phyloP scores from a whole-genome alignment of 495 filamentous ascomycete species.

The Penicillium tannophilum region DNA sequence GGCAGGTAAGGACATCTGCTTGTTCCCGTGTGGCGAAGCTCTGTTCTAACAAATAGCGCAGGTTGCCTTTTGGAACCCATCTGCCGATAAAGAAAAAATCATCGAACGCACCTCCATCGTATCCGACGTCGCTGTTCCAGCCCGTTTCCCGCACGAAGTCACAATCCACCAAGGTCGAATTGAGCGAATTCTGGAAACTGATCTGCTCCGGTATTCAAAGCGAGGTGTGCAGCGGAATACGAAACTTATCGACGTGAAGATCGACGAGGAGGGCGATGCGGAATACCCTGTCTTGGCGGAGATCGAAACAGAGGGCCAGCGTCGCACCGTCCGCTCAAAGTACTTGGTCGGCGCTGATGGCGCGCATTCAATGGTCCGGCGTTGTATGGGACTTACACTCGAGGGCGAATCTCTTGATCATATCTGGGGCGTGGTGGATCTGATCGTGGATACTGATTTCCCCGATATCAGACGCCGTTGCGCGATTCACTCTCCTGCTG shows the following conservation, averaged over 20 bases:
- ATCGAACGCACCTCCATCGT: constrained; percentile 55
- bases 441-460: constrained; percentile 68
- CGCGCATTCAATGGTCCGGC: constrained; percentile 62
- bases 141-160: constrained; percentile 55
- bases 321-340: constrained; percentile 54
- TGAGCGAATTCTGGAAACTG: constrained; percentile 61
- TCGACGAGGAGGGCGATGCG: constrained; percentile 58
- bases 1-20: constrained; percentile 46
- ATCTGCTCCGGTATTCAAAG: constrained; percentile 50
- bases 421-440: constrained; percentile 68
- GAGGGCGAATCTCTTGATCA: constrained; percentile 65
- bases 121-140: constrained; percentile 47
- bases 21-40: background rate
- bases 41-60: constrained; percentile 20
- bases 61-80: constrained; percentile 54
- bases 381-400: constrained; percentile 58
- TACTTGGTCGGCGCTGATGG: constrained; percentile 72
- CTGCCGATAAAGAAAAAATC: constrained; percentile 47
- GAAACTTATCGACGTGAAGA: constrained; percentile 54
- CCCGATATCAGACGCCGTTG: constrained; percentile 69
- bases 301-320: constrained; percentile 47
- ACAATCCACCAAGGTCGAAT: constrained; percentile 65
- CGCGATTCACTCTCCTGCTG: constrained; percentile 66
- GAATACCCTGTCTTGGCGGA: constrained; percentile 47
- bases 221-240: constrained; percentile 53